phyloP scores from a whole-genome alignment of 108 stramenopile species.

The Nannochloropsis gaditana region DNA sequence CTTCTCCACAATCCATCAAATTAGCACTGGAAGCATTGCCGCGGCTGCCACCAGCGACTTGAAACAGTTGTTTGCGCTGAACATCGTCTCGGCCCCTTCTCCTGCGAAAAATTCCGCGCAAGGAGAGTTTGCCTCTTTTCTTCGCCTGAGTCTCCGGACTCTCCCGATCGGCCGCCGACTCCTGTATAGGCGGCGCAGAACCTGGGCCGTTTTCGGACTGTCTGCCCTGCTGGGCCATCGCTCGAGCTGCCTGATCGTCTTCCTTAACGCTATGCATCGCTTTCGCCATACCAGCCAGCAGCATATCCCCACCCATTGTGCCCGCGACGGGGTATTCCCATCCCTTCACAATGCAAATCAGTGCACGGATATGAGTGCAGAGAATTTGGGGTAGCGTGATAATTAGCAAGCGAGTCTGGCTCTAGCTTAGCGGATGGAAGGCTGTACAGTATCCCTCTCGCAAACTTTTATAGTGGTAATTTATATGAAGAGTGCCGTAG shows the following conservation, averaged over 20 bases:
- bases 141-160: background rate
- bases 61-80: background rate
- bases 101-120: background rate
- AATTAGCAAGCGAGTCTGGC: too few species aligned
- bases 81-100: too few species aligned
- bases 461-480: too few species aligned
- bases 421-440: too few species aligned
- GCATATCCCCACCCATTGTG: background rate
- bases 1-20: background rate
- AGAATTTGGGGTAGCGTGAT: too few species aligned
- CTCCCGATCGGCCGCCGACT: background rate
- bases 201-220: background rate
- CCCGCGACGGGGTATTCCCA: conserved; percentile 9
- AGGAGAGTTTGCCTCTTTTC: background rate
- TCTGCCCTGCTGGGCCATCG: background rate
- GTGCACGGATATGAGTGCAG: too few species aligned
- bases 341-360: background rate
- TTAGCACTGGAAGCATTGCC: background rate
- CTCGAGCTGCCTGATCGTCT: background rate
- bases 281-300: background rate
- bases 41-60: background rate
- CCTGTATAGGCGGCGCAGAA: background rate
- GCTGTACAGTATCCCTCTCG: too few species aligned
- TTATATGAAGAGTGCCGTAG: too few species aligned
- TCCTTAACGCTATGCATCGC: background rate